These are phyloP conservation scores for Breviolum minutum DNA, from an alignment of 73 alveolate genomes.

Conservation along the genomic window DNA sequence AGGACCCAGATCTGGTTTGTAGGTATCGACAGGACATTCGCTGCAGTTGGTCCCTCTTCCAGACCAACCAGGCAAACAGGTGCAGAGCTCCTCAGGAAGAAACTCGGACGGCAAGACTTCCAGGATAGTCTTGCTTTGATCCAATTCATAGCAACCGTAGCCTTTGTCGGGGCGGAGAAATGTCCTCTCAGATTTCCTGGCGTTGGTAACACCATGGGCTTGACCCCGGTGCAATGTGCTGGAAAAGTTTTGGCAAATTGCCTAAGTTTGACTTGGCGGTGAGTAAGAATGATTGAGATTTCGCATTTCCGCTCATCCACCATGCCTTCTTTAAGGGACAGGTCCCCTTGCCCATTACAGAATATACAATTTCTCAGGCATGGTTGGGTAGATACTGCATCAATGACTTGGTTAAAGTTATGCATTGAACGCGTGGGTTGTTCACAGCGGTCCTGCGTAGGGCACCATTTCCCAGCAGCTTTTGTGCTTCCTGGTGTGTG, in stretches of 20 bases:
- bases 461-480: neutral
- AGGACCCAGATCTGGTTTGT: neutral
- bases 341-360: no score
- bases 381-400: neutral
- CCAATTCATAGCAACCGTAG: slow-evolving; percentile 28
- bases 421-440: neutral
- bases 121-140: slow-evolving; percentile 14
- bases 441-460: slow-evolving; percentile 12
- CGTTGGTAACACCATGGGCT: neutral
- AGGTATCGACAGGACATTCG: slow-evolving; percentile 3
- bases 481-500: neutral
- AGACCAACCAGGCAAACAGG: slow-evolving; percentile 36
- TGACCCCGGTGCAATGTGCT: no score
- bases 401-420: neutral
- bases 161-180: slow-evolving; percentile 10
- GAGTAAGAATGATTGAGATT: no score
- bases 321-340: no score
- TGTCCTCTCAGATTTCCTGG: slow-evolving; percentile 6
- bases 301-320: no score
- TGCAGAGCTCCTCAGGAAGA: neutral
- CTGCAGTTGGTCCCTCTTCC: slow-evolving; percentile 11
- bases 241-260: no score
- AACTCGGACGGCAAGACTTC: slow-evolving; percentile 12
- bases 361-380: no score
- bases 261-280: no score